A percentile compares a stretch with the other conserved stretches of the same genome.
These are phyloP conservation scores for Aspergillus versicolor DNA, from an alignment of 2,329 filamentous ascomycete species.

Conservation along the genomic window DNA sequence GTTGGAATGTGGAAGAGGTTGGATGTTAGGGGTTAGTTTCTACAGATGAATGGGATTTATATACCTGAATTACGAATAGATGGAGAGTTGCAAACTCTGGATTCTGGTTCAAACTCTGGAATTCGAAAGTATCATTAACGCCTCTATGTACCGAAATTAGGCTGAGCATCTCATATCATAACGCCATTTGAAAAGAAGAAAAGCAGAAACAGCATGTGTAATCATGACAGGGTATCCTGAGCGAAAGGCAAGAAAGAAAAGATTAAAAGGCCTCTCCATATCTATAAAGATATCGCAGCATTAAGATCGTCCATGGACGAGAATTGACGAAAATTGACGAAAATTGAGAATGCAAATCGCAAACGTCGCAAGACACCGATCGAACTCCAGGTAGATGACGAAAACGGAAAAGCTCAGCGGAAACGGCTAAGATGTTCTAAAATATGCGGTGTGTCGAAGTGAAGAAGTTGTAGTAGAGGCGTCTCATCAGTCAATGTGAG, in stretches of 20 bases:
- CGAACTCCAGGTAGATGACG: conserved; percentile 20
- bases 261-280: conserved; percentile 10
- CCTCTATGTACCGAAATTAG: conserved; percentile 11
- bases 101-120: background rate
- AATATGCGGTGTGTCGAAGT: conserved; percentile 15
- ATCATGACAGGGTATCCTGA: conserved; percentile 39
- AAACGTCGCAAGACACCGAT: conserved; percentile 7
- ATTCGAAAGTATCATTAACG: conserved; percentile 7
- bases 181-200: conserved; percentile 10
- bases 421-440: conserved; percentile 18
- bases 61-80: background rate
- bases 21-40: conserved; percentile 13
- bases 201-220: conserved; percentile 18
- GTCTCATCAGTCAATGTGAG: conserved; percentile 6
- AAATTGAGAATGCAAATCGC: conserved; percentile 6
- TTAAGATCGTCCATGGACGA: conserved; percentile 7
- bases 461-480: conserved; percentile 1
- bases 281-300: conserved; percentile 17
- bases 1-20: conserved; percentile 73
- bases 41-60: background rate
- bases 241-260: conserved; percentile 18
- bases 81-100: background rate
- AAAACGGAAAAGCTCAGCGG: conserved; percentile 8
- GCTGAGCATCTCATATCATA: conserved; percentile 8
- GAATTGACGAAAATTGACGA: background rate